Base-by-base conservation (phyloP, 2,329 filamentous ascomycete species). In the Pseudogymnoascus sp. region DNA sequence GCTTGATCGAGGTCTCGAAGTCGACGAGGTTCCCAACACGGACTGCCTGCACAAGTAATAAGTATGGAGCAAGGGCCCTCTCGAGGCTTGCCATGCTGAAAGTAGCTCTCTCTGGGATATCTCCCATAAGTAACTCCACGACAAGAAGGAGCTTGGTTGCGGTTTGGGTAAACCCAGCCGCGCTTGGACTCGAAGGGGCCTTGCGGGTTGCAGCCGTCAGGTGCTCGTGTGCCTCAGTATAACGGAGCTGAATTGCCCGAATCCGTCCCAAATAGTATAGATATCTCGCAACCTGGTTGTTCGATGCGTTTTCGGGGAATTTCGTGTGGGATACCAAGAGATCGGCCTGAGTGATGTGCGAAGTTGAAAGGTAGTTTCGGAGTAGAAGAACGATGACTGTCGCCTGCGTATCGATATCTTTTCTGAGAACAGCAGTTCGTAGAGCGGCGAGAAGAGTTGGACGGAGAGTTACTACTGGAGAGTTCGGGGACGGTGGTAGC, bases 251-350 rank as follows among this genome's bases (percentile, higher is more conserved):
- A 70, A 97, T 96, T 60, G 94, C 92, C 64, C 94, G 88, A 76
- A 97, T 97, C 68, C 93, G 90, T 64, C 94, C 94, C 11, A 99
- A 85, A 75, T 99, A 99, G 82, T 96, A 99, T 62, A 97, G 81
- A 78, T 96, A 99, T 64, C 94, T 87, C 65, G 94, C 95, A 66
- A 99, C 92, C 78, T 99, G 94, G 75, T 97, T 99, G 79, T 97
- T 99, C 66, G 92, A 91, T 4, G 94, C 94, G 70, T 91, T 91
- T 65, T 92, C 84, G 5, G 94, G 94, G 75, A 99, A 97, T 72
- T 94, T 88, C 30, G 94, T 96, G 77, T 99, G 94, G 33, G 91
- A 93, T 65, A 99, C 90, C 62, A 99, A 84, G 38, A 97, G 85
- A 75, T 99, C 94, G 68, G 94, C 94, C 78, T 99, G 94, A 61